Conservation (phyloP, 331 rosid genomes). For the Quercus phellos region DNA sequence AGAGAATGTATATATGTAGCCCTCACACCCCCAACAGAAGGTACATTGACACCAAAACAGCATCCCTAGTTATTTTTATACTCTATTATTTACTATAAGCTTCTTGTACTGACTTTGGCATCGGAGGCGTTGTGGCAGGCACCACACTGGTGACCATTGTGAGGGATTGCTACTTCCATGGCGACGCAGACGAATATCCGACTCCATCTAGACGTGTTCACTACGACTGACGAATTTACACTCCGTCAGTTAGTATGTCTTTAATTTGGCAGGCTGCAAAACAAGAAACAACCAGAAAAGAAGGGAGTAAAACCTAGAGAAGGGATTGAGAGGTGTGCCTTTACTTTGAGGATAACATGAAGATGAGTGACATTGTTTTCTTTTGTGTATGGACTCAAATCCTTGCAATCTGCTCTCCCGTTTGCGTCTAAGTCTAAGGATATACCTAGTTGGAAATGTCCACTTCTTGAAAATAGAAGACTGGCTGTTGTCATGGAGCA, state of each 20-base stretch:
- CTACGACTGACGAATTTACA: too few relatives aligned
- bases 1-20: too few relatives aligned
- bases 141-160: too few relatives aligned
- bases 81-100: too few relatives aligned
- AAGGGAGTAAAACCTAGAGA: slow-evolving; percentile 72
- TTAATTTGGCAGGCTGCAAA: slow-evolving; percentile 67
- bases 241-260: neutral
- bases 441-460: slow-evolving; percentile 35
- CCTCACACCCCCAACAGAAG: too few relatives aligned
- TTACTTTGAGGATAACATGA: slow-evolving; percentile 89
- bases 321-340: slow-evolving; percentile 91
- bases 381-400: slow-evolving; percentile 86
- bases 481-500: slow-evolving; percentile 68
- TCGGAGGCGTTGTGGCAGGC: too few relatives aligned
- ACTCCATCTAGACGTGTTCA: too few relatives aligned
- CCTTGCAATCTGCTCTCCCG: slow-evolving; percentile 59
- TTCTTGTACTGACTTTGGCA: too few relatives aligned
- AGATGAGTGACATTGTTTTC: slow-evolving; percentile 94
- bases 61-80: too few relatives aligned
- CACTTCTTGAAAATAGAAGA: slow-evolving; percentile 48
- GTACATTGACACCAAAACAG: too few relatives aligned
- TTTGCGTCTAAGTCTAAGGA: slow-evolving; percentile 74
- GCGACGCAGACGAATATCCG: too few relatives aligned
- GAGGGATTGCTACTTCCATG: too few relatives aligned
- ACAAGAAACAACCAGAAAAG: slow-evolving; percentile 64